Conservation (phyloP, 2,329 filamentous ascomycete genomes). For the Xylariaceae sp. region DNA sequence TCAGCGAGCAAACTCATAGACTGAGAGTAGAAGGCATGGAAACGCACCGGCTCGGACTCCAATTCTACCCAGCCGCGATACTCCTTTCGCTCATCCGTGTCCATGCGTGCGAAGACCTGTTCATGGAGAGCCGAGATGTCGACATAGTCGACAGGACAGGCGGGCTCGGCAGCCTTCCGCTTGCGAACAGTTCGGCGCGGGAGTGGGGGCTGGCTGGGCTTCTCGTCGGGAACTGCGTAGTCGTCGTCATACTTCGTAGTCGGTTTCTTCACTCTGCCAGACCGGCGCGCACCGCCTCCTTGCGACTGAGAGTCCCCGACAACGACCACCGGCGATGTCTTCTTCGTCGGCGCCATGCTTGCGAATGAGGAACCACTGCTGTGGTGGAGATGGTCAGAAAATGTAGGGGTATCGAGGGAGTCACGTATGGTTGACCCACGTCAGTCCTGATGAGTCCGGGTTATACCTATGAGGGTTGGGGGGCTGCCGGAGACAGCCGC, state of each 20-base stretch:
- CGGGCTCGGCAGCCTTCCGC: constrained; percentile 39
- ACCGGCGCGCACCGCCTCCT: constrained; percentile 18
- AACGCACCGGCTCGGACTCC: constrained; percentile 77
- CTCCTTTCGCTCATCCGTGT: constrained; percentile 47
- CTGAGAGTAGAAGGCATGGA: neutral
- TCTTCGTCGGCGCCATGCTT: constrained; percentile 1
- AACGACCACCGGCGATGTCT: neutral
- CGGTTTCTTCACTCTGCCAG: constrained; percentile 21
- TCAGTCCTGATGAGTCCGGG: neutral
- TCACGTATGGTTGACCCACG: neutral
- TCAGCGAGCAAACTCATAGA: constrained; percentile 15
- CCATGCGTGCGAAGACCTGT: constrained; percentile 44
- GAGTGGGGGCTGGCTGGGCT: constrained; percentile 13
- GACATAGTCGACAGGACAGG: constrained; percentile 28
- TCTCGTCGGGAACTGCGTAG: constrained; percentile 16
- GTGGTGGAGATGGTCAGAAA: neutral
- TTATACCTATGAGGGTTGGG: neutral
- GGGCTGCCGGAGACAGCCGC: neutral
- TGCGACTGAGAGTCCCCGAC: constrained; percentile 4
- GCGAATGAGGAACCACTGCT: neutral
- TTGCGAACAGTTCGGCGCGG: constrained; percentile 33
- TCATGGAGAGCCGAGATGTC: constrained; percentile 37
- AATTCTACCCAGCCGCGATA: constrained; percentile 78
- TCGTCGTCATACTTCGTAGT: constrained; percentile 24
- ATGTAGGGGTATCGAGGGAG: neutral